phyloP scores from a whole-genome alignment of 805 yeast species.

The Jamesozyma hellenica region DNA sequence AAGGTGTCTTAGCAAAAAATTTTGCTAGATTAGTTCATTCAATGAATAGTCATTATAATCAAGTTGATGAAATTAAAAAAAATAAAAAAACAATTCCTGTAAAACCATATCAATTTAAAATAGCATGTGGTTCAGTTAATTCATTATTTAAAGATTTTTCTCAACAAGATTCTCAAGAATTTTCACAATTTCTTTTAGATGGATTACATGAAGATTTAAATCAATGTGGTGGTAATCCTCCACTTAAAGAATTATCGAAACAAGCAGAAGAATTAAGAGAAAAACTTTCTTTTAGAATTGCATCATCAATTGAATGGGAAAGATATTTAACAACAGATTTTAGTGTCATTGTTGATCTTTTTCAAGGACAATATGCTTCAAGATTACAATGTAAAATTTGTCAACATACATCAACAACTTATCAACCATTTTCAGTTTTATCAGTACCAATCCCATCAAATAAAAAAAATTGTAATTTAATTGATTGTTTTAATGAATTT shows the following conservation, averaged over 20 bases:
- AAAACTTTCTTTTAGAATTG: constrained; percentile 60
- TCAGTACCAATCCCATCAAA: constrained; percentile 65
- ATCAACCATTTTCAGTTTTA: constrained; percentile 70
- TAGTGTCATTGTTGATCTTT: constrained; percentile 70
- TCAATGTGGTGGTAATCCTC: constrained; percentile 45
- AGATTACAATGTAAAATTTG: constrained; percentile 67
- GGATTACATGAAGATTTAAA: constrained; percentile 90
- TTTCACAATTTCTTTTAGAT: constrained; percentile 77
- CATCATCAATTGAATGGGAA: constrained; percentile 91
- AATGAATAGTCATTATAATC: constrained; percentile 36
- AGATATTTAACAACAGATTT: constrained; percentile 71
- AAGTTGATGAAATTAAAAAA: constrained; percentile 8
- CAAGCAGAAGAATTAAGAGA: constrained; percentile 71
- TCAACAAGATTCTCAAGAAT: constrained; percentile 93
- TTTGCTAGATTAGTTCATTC: constrained; percentile 55
- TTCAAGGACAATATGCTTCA: constrained; percentile 84
- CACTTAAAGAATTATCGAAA: constrained; percentile 49
- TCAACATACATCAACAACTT: constrained; percentile 72
- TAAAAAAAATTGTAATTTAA: constrained; percentile 31
- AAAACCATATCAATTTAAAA: constrained; percentile 59
- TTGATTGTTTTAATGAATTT: constrained; percentile 70
- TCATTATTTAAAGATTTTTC: constrained; percentile 69
- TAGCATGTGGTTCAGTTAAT: constrained; percentile 58
- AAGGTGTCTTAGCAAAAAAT: constrained; percentile 64
- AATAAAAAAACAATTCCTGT: constrained; percentile 22